phyloP scores from a whole-genome alignment of 2,329 filamentous ascomycete species.

The Cladosporium sp. region DNA sequence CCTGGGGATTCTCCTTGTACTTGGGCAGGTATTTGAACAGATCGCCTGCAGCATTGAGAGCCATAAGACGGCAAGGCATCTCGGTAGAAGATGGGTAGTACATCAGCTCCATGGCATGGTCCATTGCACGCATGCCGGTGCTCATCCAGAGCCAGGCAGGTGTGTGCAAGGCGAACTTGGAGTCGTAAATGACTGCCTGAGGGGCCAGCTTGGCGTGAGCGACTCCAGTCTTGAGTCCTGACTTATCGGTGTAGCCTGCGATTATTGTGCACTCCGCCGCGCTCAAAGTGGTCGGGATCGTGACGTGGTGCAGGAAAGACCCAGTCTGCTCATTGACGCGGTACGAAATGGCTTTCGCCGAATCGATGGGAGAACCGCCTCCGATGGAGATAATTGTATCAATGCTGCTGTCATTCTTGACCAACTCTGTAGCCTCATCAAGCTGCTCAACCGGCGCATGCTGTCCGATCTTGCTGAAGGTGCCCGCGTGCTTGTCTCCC shows the following conservation, averaged over 20 bases:
- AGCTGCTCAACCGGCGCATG: constrained; percentile 53
- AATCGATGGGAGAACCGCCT: constrained; percentile 53
- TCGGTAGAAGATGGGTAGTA: constrained; percentile 51
- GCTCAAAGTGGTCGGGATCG: constrained; percentile 47
- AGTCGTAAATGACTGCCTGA: constrained; percentile 50
- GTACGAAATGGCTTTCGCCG: constrained; percentile 44
- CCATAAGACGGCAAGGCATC: constrained; percentile 45
- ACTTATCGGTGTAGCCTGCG: constrained; percentile 47
- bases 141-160: constrained; percentile 46
- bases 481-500: constrained; percentile 45
- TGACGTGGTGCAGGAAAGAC: constrained; percentile 42
- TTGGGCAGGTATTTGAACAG: constrained; percentile 46
- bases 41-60: constrained; percentile 40
- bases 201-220: constrained; percentile 40
- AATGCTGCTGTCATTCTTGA: constrained; percentile 41
- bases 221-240: constrained; percentile 49
- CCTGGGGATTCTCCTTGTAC: constrained; percentile 42
- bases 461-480: constrained; percentile 51
- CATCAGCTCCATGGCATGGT: constrained; percentile 52
- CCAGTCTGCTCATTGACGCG: constrained; percentile 37
- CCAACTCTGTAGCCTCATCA: constrained; percentile 47
- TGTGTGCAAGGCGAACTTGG: constrained; percentile 47
- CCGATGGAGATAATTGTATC: constrained; percentile 54
- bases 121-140: constrained; percentile 50
- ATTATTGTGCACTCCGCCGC: constrained; percentile 52